Percentiles rank a stretch among this genome's conserved stretches.
Conservation (phyloP, 2,329 filamentous ascomycete species). For the Arthrobotrys musiformis region DNA sequence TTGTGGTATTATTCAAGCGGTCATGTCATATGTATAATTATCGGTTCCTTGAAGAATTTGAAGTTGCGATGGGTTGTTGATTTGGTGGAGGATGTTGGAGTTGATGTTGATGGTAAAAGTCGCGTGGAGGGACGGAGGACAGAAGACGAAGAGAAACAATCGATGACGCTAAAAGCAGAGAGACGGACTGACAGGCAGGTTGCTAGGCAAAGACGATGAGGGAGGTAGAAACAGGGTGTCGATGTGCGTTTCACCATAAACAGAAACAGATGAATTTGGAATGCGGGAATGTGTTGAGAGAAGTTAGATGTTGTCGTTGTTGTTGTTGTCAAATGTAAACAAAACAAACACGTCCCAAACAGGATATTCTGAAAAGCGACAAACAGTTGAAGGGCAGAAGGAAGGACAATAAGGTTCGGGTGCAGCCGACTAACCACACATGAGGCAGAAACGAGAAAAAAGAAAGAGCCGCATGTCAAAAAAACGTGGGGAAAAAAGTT, state of each 20-base stretch:
- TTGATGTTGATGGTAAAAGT: neutral
- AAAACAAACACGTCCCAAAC: neutral
- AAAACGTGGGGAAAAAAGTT: conserved; percentile 44
- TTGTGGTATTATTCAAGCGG: neutral
- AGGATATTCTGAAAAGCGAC: neutral
- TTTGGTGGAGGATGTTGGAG: neutral
- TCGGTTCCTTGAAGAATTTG: neutral
- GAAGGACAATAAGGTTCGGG: conserved; percentile 27
- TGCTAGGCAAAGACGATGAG: neutral
- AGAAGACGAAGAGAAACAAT: neutral
- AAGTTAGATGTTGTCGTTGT: neutral
- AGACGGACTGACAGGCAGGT: neutral
- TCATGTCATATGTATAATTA: neutral
- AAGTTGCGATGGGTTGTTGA: neutral
- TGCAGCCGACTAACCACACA: conserved; percentile 13
- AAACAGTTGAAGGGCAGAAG: neutral
- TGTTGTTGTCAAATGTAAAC: neutral
- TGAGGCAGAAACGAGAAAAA: conserved; percentile 18
- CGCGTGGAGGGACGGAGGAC: neutral
- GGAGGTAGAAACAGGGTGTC: neutral
- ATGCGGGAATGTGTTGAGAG: neutral
- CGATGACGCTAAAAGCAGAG: neutral
- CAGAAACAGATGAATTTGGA: neutral
- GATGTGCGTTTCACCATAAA: neutral
- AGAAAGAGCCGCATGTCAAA: conserved; percentile 53